A percentile compares a stretch with the other conserved stretches of the same genome.
These are phyloP conservation scores for Herpotrichia juniperi DNA, from an alignment of 2,329 filamentous ascomycete genomes.

Conservation along the genomic window DNA sequence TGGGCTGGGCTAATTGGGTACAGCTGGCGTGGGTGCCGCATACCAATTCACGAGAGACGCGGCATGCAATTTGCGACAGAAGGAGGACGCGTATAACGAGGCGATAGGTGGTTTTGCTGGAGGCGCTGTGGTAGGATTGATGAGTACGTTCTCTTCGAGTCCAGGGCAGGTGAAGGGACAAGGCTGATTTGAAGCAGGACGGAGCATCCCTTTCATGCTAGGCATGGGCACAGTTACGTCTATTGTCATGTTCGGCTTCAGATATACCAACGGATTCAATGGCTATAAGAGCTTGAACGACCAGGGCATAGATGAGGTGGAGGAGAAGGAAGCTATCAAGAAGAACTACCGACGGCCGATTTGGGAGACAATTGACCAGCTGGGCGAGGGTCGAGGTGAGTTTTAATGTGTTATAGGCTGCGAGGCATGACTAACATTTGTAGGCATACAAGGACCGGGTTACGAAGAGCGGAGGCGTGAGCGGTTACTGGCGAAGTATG, in stretches of 20 bases:
- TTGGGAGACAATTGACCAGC: conserved; percentile 78
- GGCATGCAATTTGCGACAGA: conserved; percentile 83
- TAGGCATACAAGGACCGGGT: conserved; percentile 80
- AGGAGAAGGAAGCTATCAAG: conserved; percentile 75
- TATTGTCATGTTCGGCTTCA: conserved; percentile 66
- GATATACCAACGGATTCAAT: conserved; percentile 69
- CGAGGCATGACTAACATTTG: conserved; percentile 19
- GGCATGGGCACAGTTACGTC: conserved; percentile 69
- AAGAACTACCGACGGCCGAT: conserved; percentile 75
- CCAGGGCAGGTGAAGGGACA: neutral
- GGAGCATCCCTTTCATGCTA: conserved; percentile 72
- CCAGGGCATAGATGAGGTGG: conserved; percentile 73
- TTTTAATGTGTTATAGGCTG: neutral
- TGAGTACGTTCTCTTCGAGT: conserved; percentile 61
- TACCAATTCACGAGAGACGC: conserved; percentile 80
- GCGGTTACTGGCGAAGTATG: conserved; percentile 85
- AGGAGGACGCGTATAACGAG: conserved; percentile 78
- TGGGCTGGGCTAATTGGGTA: conserved; percentile 33
- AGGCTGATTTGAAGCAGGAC: conserved; percentile 50
- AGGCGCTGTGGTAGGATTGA: conserved; percentile 74
- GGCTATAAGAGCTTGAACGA: conserved; percentile 61
- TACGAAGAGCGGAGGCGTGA: conserved; percentile 84
- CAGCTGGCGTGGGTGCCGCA: conserved; percentile 74
- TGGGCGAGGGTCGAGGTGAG: conserved; percentile 88
- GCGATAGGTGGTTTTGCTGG: conserved; percentile 77